Base-by-base conservation (phyloP, 768 basidiomycete genomes). In the Auriscalpium microsporum region DNA sequence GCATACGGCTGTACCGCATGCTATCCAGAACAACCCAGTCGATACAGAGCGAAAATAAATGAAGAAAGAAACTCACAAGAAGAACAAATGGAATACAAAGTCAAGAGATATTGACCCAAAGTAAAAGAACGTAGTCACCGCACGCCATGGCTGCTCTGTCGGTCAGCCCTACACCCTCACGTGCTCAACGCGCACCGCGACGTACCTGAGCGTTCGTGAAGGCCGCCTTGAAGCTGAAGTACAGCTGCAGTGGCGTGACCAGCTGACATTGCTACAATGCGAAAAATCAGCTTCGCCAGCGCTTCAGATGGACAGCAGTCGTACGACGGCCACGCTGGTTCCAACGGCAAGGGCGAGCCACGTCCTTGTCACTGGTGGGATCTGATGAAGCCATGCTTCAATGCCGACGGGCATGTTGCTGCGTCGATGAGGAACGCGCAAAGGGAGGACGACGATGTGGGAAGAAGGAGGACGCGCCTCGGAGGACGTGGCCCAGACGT, bases 41-140 rank as follows among this genome's bases (percentile, higher is more conserved):
- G 28, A 28, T 28, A 28, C 28, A 28, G 28, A 28, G 28, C 21
- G 21, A 53, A 37, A 17, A 16, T 11, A 8, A 10, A 19, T 17
- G 10, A 16, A n/a, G 14, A 13, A 33, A 33, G 3, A 23, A 10
- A 74, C 94, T 69, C 67, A 95, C 95, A 99, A 96, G 78, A 98
- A 99, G 77, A 97, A 97, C 52, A 99, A 78, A 68, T 98, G 95
- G 71, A 98, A 96, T 56, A 95, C 79, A 63, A 97, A 92, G 69
- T 98, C 95, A 19, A 98, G 73, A 4, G 89, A 92, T 65, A 98
- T 82, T 1, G 86, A 81, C 10, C 95, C 96, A 71, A 97, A 98
- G 72, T 94, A 99, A 64, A 94, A 86, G 78, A 98, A 98, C 10
- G 89, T 95, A 33, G 94, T 94, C 44, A 86, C 69, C 47, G 83